Evolutionary conservation across 495 filamentous ascomycete genomes (phyloP).

Genomic region (Hypomontagnella submonticulosa): DNA sequence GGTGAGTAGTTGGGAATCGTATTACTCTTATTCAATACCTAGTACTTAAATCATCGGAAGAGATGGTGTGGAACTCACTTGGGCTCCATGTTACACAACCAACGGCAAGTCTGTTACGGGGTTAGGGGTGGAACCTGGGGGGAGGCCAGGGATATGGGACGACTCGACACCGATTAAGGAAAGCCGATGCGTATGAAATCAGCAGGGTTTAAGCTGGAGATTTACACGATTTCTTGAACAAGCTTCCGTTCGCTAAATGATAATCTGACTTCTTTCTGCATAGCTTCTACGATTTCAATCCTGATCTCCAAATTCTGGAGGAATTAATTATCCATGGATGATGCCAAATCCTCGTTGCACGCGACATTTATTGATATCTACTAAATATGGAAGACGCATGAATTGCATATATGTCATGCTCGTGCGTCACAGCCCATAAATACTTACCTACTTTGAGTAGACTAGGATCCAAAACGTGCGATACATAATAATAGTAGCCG

Average conservation of each 20-base stretch:
- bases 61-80: conserved; percentile 42
- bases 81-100: conserved; percentile 36
- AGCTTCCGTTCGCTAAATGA: conserved; percentile 20
- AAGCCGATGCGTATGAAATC: conserved; percentile 42
- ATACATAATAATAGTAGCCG: conserved; percentile 17
- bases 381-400: not conserved
- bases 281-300: conserved; percentile 3
- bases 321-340: not conserved
- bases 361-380: conserved; percentile 6
- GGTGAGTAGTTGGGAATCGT: conserved; percentile 22
- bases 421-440: conserved; percentile 32
- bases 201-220: conserved; percentile 5
- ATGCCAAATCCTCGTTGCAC: conserved; percentile 2
- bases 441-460: conserved; percentile 1
- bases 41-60: conserved; percentile 27
- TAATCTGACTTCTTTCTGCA: conserved; percentile 2
- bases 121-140: not conserved
- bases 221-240: conserved; percentile 11
- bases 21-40: conserved; percentile 16
- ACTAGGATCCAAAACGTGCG: conserved; percentile 18
- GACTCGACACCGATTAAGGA: conserved; percentile 38
- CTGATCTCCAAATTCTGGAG: not conserved
- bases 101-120: conserved; percentile 37
- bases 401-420: conserved; percentile 20
- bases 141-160: conserved; percentile 16